A percentile compares a stretch with the other conserved stretches of the same genome.
phyloP scores from a whole-genome alignment of 768 basidiomycete species.

The Scleroderma bovista region DNA sequence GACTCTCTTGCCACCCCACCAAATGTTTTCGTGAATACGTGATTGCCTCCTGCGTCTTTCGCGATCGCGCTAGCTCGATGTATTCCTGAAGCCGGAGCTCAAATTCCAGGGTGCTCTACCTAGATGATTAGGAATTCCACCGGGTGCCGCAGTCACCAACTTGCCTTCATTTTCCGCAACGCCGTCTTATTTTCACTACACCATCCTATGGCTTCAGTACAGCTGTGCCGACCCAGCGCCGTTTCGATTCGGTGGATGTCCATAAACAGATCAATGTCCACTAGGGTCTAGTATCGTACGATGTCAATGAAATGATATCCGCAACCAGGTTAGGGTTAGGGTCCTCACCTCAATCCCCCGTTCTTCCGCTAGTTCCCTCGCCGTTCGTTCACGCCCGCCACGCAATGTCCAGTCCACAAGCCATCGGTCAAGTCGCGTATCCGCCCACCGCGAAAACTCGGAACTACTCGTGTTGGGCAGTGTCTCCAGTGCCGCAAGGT shows the following conservation, averaged over 20 bases:
- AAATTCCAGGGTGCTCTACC: constrained; percentile 91
- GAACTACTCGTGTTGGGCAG: constrained; percentile 45
- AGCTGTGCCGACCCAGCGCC: constrained; percentile 69
- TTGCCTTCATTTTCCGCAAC: constrained; percentile 84
- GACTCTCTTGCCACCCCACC: constrained; percentile 75
- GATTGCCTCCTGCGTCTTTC: constrained; percentile 71
- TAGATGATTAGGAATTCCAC: constrained; percentile 12
- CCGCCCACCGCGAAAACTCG: constrained; percentile 72
- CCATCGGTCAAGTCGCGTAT: constrained; percentile 80
- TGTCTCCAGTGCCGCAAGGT: constrained; percentile 60
- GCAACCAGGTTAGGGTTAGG: constrained; percentile 23
- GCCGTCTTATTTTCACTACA: constrained; percentile 94
- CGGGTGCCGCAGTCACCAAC: constrained; percentile 7
- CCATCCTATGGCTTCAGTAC: constrained; percentile 89
- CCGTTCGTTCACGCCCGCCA: constrained; percentile 71
- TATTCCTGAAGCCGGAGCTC: constrained; percentile 94
- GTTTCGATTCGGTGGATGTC: constrained; percentile 85
- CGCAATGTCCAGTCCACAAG: constrained; percentile 90
- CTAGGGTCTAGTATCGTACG: constrained; percentile 53
- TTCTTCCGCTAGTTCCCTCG: constrained; percentile 68
- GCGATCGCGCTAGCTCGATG: constrained; percentile 78
- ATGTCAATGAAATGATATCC: constrained; percentile 13
- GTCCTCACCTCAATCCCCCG: constrained; percentile 77
- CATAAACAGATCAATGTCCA: constrained; percentile 87
- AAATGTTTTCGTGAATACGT: constrained; percentile 80